phyloP scores from a whole-genome alignment of 2,329 filamentous ascomycete genomes.

The Seiridium cupressi region DNA sequence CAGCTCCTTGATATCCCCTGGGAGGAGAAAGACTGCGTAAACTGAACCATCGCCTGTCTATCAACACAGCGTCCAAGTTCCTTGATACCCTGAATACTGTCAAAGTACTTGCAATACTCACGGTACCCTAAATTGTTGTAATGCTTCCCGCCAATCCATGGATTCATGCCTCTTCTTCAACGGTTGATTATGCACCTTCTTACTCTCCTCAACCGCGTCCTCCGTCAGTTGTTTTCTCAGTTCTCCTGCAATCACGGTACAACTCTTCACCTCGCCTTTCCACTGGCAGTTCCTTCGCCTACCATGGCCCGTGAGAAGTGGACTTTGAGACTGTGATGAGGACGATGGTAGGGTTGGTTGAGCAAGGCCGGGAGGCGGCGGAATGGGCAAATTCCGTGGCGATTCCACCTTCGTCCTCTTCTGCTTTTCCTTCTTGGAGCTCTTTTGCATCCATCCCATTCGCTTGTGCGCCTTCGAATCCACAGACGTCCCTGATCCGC shows the following conservation, averaged over 20 bases:
- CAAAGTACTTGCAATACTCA: background rate
- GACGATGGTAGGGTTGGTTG: background rate
- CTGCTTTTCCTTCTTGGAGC: background rate
- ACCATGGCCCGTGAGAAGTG: background rate
- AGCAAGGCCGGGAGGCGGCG: background rate
- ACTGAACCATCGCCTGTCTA: too few species aligned
- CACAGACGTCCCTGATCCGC: conserved; percentile 4
- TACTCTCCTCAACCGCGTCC: background rate
- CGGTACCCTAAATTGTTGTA: background rate
- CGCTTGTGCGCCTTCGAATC: background rate
- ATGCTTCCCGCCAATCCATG: background rate
- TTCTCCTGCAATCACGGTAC: background rate
- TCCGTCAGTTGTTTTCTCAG: background rate
- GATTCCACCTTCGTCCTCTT: background rate
- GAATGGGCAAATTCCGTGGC: background rate
- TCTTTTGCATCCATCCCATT: conserved; percentile 2
- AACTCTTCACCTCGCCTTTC: conserved; percentile 1
- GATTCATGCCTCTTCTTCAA: background rate
- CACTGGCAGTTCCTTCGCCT: background rate
- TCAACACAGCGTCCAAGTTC: too few species aligned
- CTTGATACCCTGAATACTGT: too few species aligned
- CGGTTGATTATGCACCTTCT: background rate
- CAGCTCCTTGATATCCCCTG: too few species aligned
- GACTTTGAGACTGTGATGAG: background rate
- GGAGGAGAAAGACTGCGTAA: too few species aligned